phyloP scores from a whole-genome alignment of 23 red algal species.

The Cyanidium caldarium region DNA sequence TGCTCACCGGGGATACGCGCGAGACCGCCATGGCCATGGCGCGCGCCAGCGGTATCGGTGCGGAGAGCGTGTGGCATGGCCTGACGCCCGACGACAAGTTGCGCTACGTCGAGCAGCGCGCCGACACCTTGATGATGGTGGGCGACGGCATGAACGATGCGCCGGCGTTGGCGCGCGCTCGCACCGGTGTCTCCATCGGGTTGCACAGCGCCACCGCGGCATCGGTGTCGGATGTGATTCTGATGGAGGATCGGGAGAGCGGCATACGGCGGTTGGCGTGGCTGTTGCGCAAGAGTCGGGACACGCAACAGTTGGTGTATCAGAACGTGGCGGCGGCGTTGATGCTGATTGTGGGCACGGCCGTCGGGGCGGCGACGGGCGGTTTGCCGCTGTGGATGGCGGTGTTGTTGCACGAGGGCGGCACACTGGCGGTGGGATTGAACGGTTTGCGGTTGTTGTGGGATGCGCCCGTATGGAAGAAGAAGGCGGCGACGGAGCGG shows the following conservation, averaged over 20 bases:
- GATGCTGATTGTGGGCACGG: conserved; percentile 43
- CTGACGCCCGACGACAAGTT: conserved; percentile 59
- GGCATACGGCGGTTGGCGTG: conserved; percentile 35
- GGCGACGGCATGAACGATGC: conserved; percentile 95
- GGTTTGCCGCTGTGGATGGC: conserved; percentile 76
- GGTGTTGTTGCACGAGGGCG: conserved; percentile 73
- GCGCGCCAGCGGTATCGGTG: conserved; percentile 6
- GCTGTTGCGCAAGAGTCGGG: conserved; percentile 38
- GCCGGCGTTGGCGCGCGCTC: conserved; percentile 46
- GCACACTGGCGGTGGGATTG: conserved; percentile 60
- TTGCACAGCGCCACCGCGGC: conserved; percentile 39
- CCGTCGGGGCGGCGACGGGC: conserved; percentile 21
- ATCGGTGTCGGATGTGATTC: conserved; percentile 61
- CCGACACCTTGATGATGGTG: conserved; percentile 31
- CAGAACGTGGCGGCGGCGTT: conserved; percentile 66
- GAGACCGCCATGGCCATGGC: conserved; percentile 31
- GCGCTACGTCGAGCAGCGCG: conserved; percentile 16
- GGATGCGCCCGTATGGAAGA: too few relatives aligned
- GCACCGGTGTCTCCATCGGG: conserved; percentile 49
- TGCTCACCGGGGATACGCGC: conserved; percentile 55
- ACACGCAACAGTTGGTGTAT: conserved; percentile 30
- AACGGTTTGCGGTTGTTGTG: conserved; percentile 61
- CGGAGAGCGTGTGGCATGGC: conserved; percentile 25
- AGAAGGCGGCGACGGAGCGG: too few relatives aligned
- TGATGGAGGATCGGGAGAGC: conserved; percentile 21